Conservation (phyloP, 192 early-diverging fungal species). For the Ambispora gerdemannii region DNA sequence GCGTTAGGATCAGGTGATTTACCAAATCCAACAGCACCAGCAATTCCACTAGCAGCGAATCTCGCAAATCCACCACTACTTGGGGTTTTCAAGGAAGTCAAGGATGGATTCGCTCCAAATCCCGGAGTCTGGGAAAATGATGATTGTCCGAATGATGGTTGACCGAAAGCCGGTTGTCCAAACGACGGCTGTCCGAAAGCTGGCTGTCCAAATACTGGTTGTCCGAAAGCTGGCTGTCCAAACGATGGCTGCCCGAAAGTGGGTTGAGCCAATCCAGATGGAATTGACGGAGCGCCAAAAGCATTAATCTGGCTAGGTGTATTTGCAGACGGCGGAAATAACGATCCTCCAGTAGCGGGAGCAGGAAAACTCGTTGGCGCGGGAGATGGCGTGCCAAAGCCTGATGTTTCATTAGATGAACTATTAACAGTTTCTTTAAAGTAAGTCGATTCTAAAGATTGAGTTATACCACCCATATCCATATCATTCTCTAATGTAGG, state of each 20-base stretch:
- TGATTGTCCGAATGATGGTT: not conserved
- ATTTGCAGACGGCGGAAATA: not conserved
- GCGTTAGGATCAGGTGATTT: not conserved
- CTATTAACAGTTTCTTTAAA: not conserved
- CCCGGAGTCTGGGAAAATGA: too few relatives aligned
- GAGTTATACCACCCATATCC: not conserved
- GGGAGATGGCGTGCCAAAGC: not conserved
- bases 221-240: conserved; percentile 2
- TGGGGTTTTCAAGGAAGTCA: not conserved
- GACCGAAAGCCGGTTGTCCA: not conserved
- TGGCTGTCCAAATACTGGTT: not conserved
- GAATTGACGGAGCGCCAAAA: not conserved
- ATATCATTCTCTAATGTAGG: not conserved
- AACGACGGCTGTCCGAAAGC: not conserved
- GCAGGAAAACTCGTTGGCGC: not conserved
- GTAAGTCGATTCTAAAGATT: not conserved
- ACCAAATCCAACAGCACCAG: not conserved
- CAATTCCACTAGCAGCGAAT: not conserved
- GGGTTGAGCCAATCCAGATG: not conserved
- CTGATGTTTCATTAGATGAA: not conserved
- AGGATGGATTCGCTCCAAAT: not conserved
- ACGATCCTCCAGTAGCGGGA: too few relatives aligned
- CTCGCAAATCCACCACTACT: conserved; percentile 1
- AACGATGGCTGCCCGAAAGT: not conserved
- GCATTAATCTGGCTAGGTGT: not conserved